Base-by-base conservation (phyloP, 2,329 filamentous ascomycete species). In the Fusarium buxicola region DNA sequence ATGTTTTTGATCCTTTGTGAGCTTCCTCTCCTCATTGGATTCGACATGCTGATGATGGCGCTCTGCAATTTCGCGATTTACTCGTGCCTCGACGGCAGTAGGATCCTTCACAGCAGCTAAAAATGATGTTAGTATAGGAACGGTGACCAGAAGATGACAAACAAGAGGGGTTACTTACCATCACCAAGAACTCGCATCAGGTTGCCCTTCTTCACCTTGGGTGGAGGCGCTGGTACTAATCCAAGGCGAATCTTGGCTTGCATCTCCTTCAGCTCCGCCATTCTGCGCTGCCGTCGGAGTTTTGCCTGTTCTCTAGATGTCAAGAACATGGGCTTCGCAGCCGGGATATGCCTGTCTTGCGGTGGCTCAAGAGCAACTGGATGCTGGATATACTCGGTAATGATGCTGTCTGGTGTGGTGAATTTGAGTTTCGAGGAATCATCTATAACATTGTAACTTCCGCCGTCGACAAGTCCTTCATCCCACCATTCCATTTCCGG, bases 401-500 rank as follows among this genome's bases (percentile, higher is more conserved):
- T 87, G 69, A 98, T 94, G 47, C 88, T 90, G 73, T 97, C 93
- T n/a, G 88, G 80, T 0, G 87, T 86, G 34, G 87, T 84, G 63
- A 97, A 85, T 75, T 94, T 95, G 58, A 95, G 80, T 38, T 86
- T 88, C 13, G 79, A 77, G 1, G 85, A 80, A 56, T 90, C 80
- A 24, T 89, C 86, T 55, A 95, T 85, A 58, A 84, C 82, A 56
- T 89, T 84, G 77, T 98, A 97, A 52, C 85, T 89, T 36, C 85
- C 84, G 36, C 90, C 92, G 47, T 90, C 84, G 13, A 96, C 83
- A 15, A 98, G 80, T 3, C 89, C 92, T 78, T 98, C 94, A 70
- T 99, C 95, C 92, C 94, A 98, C 95, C 95, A 99, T 76, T 99
- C 95, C 36, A 98, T 85, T 8, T 90, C 90, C 5, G 95, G 95